Evolutionary conservation across 2,329 filamentous ascomycete species (phyloP).

Genomic region (Ophiostoma fasciatum): DNA sequence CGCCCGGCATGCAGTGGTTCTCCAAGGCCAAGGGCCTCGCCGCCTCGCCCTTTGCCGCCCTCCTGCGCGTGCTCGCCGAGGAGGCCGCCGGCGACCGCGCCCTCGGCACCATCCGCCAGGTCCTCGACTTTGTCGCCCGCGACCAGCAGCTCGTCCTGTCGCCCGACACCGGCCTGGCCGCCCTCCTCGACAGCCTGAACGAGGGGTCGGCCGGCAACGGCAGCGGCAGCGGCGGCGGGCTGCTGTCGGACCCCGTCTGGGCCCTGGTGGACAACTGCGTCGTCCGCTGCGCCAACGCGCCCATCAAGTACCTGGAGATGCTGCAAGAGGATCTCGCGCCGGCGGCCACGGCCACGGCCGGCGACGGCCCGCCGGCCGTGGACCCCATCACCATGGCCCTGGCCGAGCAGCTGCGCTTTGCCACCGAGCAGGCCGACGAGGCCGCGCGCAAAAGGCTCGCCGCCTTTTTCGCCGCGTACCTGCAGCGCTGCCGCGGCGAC

Average conservation of each 20-base stretch:
- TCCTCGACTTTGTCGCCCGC: slow-evolving; percentile 44
- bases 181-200: slow-evolving; percentile 27
- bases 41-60: slow-evolving; percentile 56
- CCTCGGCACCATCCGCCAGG: slow-evolving; percentile 33
- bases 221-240: slow-evolving; percentile 17
- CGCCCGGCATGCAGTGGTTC: slow-evolving; percentile 84
- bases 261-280: slow-evolving; percentile 72
- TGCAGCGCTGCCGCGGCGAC: slow-evolving; percentile 31
- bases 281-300: slow-evolving; percentile 56
- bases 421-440: slow-evolving; percentile 31
- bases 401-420: slow-evolving; percentile 64
- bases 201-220: slow-evolving; percentile 12
- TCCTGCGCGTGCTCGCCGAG: slow-evolving; percentile 44
- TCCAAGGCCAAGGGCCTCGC: slow-evolving; percentile 50
- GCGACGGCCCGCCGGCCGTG: slow-evolving; percentile 21
- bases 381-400: slow-evolving; percentile 57
- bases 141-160: slow-evolving; percentile 43
- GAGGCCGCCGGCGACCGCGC: slow-evolving; percentile 32
- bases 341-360: slow-evolving; percentile 18
- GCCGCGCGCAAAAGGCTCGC: slow-evolving; percentile 32
- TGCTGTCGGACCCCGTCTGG: slow-evolving; percentile 35
- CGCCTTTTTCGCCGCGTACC: slow-evolving; percentile 41
- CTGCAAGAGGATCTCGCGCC: slow-evolving; percentile 37
- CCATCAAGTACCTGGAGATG: slow-evolving; percentile 71
- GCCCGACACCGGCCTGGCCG: slow-evolving; percentile 22